Base-by-base conservation (phyloP, 73 alveolate genomes). In the Paramecium pentaurelia region DNA sequence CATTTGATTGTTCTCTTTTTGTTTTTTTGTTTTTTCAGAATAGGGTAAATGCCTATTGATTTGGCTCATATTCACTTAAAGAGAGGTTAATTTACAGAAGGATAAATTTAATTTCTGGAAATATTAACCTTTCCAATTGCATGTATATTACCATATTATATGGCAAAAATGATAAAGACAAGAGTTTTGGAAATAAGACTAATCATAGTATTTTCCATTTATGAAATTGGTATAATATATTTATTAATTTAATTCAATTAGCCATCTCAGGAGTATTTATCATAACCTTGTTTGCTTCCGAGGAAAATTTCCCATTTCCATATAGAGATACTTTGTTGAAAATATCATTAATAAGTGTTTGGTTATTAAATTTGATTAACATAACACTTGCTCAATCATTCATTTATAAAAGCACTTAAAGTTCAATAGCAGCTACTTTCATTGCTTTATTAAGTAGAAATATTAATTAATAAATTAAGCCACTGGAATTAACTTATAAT, bases 121-220 rank as follows among this genome's bases (percentile, higher is more conserved):
- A 49, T 49, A n/a, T 5, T 80, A 1, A 47, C 91, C 6, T 80
- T 80, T 47, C 77, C 91, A 11, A 9, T 80, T 80, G 91, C 91
- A 44, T 80, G 77, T 20, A 8, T 80, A 8, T 49, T 80, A 80
- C 91, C 75, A 42, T 80, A 14, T 20, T 80, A 80, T 45, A 25
- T 80, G 58, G 49, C 44, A 16, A 80, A 77, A 80, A 42, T 80
- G 58, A 44, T 80, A 0, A 80, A 49, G 37, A 47, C 36, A n/a
- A n/a, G 91, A 20, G 34, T 30, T 2, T 45, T 80, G 27, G 77
- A 45, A 80, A 40, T 80, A 4, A 80, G 77, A 28, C 49, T 45
- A 0, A 80, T 80, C 4, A 18, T 77, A 4, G 49, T 77, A 44
- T 80, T 80, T 80, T 47, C 44, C 18, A 47, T 80, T 6, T 80